Evolutionary conservation across 2,329 filamentous ascomycete species (phyloP), one percentile per base, ranked within the genome.

Genomic region (Epichloe scottii): DNA sequence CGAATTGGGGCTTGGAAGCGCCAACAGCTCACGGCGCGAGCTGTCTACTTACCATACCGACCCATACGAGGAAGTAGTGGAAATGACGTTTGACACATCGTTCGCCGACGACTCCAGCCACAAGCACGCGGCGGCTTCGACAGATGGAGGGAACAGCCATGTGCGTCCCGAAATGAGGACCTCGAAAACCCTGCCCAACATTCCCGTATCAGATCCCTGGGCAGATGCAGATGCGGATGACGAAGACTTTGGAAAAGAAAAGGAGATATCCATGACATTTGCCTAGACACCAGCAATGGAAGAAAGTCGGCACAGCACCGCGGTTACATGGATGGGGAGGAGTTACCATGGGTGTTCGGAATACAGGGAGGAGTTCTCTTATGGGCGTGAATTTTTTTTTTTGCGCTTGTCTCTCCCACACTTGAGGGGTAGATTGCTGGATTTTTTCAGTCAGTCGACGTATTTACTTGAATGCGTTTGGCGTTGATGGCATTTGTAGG

Each of bases 221-320:
- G 82, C 78, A 3, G 84, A 79, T 48, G 73, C 80, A 8, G 84
- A 79, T 48, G 73, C 80, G 8, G 75, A 77, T 44, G 83, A 87
- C 43, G 78, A 84, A 33, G 78, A 85, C 49, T 85, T 85, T 69
- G 82, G 81, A 17, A 76, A 78, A 60, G 85, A 89, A 65, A 80
- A 81, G 63, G 85, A 89, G 66, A 86, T 91, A 56, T 77, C 79
- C 34, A 85, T 91, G 84, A 89, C 84, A 55, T 91, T 91, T 78
- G 87, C 84, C 66, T 87, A 71, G 57, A 47, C 17, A 8, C 30
- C 30, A 30, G 30, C 10, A 11, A 11, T 30, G 30, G 10, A 30
- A 30, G 10, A 30, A 11, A 30, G 8, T 11, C 26, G 26, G 1
- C 26, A 44, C 23, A 17, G 42, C 41, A 30, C 4, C 14, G 17